phyloP scores from a whole-genome alignment of 371 early-diverging fungal genomes.

The Blyttiomyces sp. region DNA sequence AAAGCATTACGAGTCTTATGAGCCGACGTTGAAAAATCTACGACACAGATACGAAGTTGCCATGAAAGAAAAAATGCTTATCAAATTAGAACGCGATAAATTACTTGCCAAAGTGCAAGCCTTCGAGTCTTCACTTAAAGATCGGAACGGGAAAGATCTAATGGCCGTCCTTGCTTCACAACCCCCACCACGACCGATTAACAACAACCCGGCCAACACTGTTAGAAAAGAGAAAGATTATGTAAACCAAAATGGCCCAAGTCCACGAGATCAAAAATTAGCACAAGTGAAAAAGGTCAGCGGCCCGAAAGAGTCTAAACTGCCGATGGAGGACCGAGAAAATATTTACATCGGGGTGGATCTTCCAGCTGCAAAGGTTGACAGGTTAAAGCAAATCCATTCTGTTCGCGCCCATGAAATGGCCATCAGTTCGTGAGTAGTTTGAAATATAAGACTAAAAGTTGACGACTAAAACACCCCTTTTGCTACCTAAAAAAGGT shows the following conservation, averaged over 20 bases:
- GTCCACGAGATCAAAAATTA: neutral
- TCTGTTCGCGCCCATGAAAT: slow-evolving; percentile 37
- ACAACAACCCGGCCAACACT: neutral
- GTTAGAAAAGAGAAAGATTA: neutral
- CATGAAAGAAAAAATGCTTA: slow-evolving; percentile 56
- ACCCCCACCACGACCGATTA: neutral
- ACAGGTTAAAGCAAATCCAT: slow-evolving; percentile 34
- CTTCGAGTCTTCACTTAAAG: slow-evolving; percentile 9
- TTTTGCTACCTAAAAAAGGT: slow-evolving; percentile 9
- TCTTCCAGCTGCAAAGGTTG: slow-evolving; percentile 30
- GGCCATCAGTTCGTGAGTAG: slow-evolving; percentile 41
- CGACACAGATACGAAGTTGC: slow-evolving; percentile 45
- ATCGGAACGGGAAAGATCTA: neutral
- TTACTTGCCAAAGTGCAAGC: slow-evolving; percentile 31
- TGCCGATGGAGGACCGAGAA: slow-evolving; percentile 41
- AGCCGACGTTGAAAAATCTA: slow-evolving; percentile 38
- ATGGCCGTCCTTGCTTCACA: neutral
- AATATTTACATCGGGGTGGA: slow-evolving; percentile 36
- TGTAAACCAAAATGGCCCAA: neutral
- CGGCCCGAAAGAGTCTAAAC: slow-evolving; percentile 13
- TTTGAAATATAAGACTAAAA: neutral
- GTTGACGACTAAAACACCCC: neutral
- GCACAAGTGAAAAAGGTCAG: neutral
- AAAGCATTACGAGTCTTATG: slow-evolving; percentile 45
- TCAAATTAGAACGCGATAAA: slow-evolving; percentile 48